Conservation (phyloP, 129 eudicot species). For the Artemisia argyi region DNA sequence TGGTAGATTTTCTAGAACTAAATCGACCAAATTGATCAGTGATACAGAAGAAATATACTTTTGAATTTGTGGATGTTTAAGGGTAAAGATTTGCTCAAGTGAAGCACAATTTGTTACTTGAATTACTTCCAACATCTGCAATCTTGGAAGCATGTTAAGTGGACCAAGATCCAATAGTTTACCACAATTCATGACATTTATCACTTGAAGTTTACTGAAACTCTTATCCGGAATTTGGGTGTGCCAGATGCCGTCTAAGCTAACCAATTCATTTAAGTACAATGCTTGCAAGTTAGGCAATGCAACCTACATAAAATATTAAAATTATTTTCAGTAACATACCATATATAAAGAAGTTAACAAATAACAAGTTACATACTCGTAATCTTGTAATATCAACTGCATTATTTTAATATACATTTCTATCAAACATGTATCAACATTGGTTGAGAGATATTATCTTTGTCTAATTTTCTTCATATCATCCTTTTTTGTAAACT, state of each 20-base stretch:
- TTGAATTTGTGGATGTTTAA: conserved; percentile 20
- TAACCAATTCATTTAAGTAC: conserved; percentile 28
- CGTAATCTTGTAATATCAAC: neutral
- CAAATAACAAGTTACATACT: neutral
- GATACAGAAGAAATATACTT: conserved; percentile 29
- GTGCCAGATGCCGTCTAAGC: conserved; percentile 39
- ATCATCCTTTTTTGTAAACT: too few species aligned
- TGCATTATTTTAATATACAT: too few species aligned
- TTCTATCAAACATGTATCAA: too few species aligned
- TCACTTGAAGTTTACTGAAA: conserved; percentile 29
- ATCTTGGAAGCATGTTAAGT: conserved; percentile 32
- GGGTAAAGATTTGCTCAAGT: conserved; percentile 36
- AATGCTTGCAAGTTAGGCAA: conserved; percentile 40
- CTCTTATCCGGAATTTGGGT: conserved; percentile 35
- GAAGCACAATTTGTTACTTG: conserved; percentile 33
- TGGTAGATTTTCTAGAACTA: conserved; percentile 35
- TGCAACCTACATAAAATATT: conserved; percentile 30
- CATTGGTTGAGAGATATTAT: too few species aligned
- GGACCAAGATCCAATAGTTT: conserved; percentile 34
- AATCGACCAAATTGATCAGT: conserved; percentile 33
- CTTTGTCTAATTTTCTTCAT: too few species aligned
- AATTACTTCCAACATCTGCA: conserved; percentile 28
- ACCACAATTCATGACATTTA: conserved; percentile 33
- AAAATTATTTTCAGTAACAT: neutral
- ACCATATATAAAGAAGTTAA: neutral